These are phyloP conservation scores for Cladorrhinum samala DNA, from an alignment of 495 filamentous ascomycete species.

Conservation along the genomic window DNA sequence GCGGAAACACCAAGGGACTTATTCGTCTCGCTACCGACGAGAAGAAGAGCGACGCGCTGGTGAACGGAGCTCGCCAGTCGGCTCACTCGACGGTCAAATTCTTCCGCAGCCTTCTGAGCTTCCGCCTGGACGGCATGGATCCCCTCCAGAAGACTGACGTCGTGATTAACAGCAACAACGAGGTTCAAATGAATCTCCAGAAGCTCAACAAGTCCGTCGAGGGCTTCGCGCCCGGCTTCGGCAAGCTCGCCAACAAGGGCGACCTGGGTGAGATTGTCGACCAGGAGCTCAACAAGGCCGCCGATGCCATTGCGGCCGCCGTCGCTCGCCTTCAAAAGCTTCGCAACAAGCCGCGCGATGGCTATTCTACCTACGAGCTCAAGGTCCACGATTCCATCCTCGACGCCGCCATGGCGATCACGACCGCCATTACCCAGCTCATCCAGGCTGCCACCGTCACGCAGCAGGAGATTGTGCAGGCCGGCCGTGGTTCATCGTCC, in stretches of 20 bases:
- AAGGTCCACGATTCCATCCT: slow-evolving; percentile 91
- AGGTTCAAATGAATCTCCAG: slow-evolving; percentile 87
- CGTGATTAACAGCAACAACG: slow-evolving; percentile 92
- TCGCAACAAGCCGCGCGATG: slow-evolving; percentile 86
- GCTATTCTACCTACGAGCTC: slow-evolving; percentile 94
- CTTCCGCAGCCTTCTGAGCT: slow-evolving; percentile 90
- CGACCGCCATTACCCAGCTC: slow-evolving; percentile 89
- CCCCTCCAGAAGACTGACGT: slow-evolving; percentile 85
- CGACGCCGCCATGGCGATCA: slow-evolving; percentile 89
- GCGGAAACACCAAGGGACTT: slow-evolving; percentile 93
- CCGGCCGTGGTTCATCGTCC: slow-evolving; percentile 82
- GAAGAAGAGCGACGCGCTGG: slow-evolving; percentile 79
- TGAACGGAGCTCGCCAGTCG: slow-evolving; percentile 73
- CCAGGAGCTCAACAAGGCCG: slow-evolving; percentile 85
- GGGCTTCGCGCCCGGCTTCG: slow-evolving; percentile 76
- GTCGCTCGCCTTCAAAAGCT: slow-evolving; percentile 82
- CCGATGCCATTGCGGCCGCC: slow-evolving; percentile 89
- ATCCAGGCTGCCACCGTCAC: slow-evolving; percentile 94
- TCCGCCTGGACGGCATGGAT: slow-evolving; percentile 84
- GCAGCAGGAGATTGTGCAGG: slow-evolving; percentile 95
- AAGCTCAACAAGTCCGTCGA: slow-evolving; percentile 88
- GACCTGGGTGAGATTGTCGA: slow-evolving; percentile 94
- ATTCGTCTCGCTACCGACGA: slow-evolving; percentile 92
- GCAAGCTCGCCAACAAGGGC: slow-evolving; percentile 71
- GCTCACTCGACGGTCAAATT: slow-evolving; percentile 88